These are phyloP conservation scores for Pythium grandisporangium DNA, from an alignment of 352 stramenopile genomes.

Conservation along the genomic window DNA sequence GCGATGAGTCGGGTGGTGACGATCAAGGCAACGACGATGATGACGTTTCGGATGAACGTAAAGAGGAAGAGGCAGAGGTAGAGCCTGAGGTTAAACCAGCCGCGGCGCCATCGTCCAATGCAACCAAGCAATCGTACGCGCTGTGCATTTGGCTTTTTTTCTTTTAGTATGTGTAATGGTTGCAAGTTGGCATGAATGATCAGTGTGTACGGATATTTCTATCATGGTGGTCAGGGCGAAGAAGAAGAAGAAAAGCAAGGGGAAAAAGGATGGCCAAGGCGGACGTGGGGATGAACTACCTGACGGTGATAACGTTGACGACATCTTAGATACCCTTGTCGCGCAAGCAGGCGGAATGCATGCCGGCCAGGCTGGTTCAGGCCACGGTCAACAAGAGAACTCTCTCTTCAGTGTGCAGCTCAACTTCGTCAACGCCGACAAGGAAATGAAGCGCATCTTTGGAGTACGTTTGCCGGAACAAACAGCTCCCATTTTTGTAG, in stretches of 20 bases:
- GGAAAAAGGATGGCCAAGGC: slow-evolving; percentile 4
- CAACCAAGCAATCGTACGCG: neutral
- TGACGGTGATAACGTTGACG: slow-evolving; percentile 44
- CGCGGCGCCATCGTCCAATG: neutral
- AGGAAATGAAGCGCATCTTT: slow-evolving; percentile 87
- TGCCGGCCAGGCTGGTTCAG: slow-evolving; percentile 20
- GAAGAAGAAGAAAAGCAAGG: slow-evolving; percentile 21
- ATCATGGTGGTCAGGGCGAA: too few relatives aligned
- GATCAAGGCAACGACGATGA: slow-evolving; percentile 18
- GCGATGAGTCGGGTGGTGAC: slow-evolving; percentile 28
- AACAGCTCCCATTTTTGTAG: neutral
- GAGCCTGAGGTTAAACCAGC: neutral
- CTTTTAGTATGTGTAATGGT: too few relatives aligned
- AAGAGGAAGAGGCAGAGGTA: slow-evolving; percentile 6
- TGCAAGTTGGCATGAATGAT: too few relatives aligned
- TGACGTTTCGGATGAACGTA: slow-evolving; percentile 9
- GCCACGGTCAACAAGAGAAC: slow-evolving; percentile 34
- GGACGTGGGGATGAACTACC: slow-evolving; percentile 16
- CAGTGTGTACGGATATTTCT: too few relatives aligned
- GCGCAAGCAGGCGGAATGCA: slow-evolving; percentile 28
- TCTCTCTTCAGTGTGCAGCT: slow-evolving; percentile 59
- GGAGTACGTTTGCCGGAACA: slow-evolving; percentile 22
- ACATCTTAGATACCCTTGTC: slow-evolving; percentile 53
- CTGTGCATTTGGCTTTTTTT: too few relatives aligned
- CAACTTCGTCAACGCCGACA: slow-evolving; percentile 74